Base-by-base conservation (phyloP, 805 yeast species). In the Hermanozyma aechmeae region DNA sequence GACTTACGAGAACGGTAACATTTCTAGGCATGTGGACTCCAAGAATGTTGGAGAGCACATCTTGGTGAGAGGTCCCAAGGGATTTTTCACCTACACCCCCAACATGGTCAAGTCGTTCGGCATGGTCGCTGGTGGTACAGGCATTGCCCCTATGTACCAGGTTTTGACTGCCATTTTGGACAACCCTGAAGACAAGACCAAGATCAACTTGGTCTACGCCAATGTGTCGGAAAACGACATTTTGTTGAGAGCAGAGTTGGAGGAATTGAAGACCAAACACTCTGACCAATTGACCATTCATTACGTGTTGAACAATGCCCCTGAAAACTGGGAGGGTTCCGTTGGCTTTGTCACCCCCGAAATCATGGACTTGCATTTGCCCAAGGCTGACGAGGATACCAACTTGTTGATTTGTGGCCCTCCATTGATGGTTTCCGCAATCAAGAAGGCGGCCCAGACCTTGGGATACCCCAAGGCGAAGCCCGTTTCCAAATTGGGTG, bases 101-200 rank as follows among this genome's bases (percentile, higher is more conserved):
- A 83, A 82, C 58, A 76, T 79, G 76, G 76, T 72, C 33, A 61
- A 68, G 34, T 68, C 71, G 35, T 67, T 87, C 35, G 85, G 80
- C 31, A 87, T 87, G 96, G 76, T 89, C 41, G 94, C 95, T 24
- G 96, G 96, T 43, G 97, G 96, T 48, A 84, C 96, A 22, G 96
- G 96, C 53, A 80, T 86, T 47, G 80, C 96, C 6, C 96, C 96
- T 52, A 86, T 86, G 96, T 84, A 76, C 58, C 96, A 86, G 64
- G 78, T 86, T 42, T 75, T 87, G 42, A 80, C 82, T 43, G 82
- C 93, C 10, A 78, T 87, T 41, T 76, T 76, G 45, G 60, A 65
- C 33, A 75, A 87, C 51, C 89, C 93, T 15, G 60, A 67, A 12
- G 96, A 89, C 58, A 68, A 65, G 27, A 87, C 96, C 35, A 71